Evolutionary conservation across 139 green algal species (phyloP), one percentile per base, ranked within the genome.

Genomic region (Chlorella sorokiniana): DNA sequence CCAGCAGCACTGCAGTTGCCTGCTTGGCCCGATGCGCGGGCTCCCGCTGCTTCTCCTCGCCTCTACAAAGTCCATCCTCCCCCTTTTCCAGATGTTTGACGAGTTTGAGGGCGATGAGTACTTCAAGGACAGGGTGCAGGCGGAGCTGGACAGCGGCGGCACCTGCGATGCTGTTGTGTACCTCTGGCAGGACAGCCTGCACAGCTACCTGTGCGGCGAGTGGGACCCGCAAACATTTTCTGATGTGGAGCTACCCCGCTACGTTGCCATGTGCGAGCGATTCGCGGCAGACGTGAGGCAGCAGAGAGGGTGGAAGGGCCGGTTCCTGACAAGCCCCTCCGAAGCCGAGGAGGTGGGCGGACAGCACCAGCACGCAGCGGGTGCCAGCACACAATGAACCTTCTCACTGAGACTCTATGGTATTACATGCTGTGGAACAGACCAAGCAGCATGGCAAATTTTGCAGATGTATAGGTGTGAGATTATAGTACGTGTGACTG

Each of bases 81-180:
- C 23, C 71, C 33, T 31, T 79, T 45, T 76, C 25, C 29, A 64
- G 38, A 44, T 69, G 11, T 16, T 78, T 0, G 75, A 86, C 88
- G 91, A 91, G 37, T 96, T 94, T 75, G 93, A 96, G 52, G 84
- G 81, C 5, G 89, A 93, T 8, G 93, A 96, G 54, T 96, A 96
- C 70, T 91, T 89, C 70, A 86, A 92, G 27, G 51, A 44, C 78
- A 78, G 4, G 33, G 52, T 61, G 76, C 68, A 9, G 25, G 80
- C n/a, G 23, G 35, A 74, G 52, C 81, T 93, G 18, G 81, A 85
- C 37, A 85, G 90, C 59, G 91, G 87, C 44, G 84, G 65, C 23
- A 79, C 4, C 0, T 4, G 88, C 0, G 38, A 75, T 16, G 87
- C 92, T 23, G 79, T 86, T 40, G 83, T 95, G 2, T 96, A 96